Percentiles rank a stretch among this genome's conserved stretches.
These are phyloP conservation scores for Colletotrichum melonis DNA, from an alignment of 2,329 filamentous ascomycete genomes.

Conservation along the genomic window DNA sequence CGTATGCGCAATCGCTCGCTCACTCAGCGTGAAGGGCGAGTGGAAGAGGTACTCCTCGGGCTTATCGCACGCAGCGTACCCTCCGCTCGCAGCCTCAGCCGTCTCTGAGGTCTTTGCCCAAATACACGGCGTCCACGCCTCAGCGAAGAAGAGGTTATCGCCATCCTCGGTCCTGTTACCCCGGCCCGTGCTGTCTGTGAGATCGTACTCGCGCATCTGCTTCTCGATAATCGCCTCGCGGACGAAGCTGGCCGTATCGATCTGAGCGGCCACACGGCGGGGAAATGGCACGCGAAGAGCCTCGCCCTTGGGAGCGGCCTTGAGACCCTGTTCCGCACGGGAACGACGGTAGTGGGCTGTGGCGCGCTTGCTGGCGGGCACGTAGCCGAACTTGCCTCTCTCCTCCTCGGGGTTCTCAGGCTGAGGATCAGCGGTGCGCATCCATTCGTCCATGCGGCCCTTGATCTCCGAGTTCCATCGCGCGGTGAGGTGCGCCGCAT, in stretches of 20 bases:
- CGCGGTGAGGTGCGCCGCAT: conserved; percentile 61
- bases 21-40: conserved; percentile 58
- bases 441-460: conserved; percentile 57
- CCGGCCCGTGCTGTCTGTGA: conserved; percentile 56
- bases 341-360: not conserved
- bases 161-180: conserved; percentile 46
- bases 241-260: conserved; percentile 53
- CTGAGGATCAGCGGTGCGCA: conserved; percentile 42
- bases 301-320: conserved; percentile 27
- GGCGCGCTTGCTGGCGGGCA: not conserved
- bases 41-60: conserved; percentile 64
- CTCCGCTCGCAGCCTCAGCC: conserved; percentile 8
- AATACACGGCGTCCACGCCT: conserved; percentile 58
- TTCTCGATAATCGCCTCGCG: conserved; percentile 59
- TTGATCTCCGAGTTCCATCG: conserved; percentile 61
- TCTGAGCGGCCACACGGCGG: conserved; percentile 54
- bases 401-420: conserved; percentile 6
- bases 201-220: conserved; percentile 55
- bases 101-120: conserved; percentile 37
- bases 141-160: conserved; percentile 48
- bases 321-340: not conserved
- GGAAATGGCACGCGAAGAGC: conserved; percentile 47
- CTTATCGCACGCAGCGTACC: conserved; percentile 48
- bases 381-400: conserved; percentile 19
- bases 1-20: conserved; percentile 42